Percentiles rank a stretch among this genome's conserved stretches.
Conservation (phyloP, 805 yeast species). For the Grigorovia yakushimaensis region DNA sequence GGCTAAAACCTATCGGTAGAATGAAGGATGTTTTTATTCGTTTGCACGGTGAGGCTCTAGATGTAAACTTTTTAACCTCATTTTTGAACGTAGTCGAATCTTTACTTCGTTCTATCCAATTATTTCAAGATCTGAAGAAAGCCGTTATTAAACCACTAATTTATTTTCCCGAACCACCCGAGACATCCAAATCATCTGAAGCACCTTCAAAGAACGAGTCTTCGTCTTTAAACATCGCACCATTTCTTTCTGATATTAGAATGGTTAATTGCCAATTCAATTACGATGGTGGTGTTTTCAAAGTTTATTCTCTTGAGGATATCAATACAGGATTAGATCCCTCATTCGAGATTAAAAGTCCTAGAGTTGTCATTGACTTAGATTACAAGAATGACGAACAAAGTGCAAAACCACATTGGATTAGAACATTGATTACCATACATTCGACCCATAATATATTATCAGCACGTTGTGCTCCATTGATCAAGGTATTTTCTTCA, state of each 20-base stretch:
- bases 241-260: conserved; percentile 19
- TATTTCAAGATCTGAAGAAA: conserved; percentile 31
- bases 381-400: conserved; percentile 34
- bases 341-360: conserved; percentile 59
- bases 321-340: conserved; percentile 34
- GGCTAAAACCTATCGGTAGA: conserved; percentile 16
- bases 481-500: conserved; percentile 47
- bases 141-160: conserved; percentile 6
- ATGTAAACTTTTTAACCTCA: conserved; percentile 51
- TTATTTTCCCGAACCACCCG: neutral
- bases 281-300: conserved; percentile 64
- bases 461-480: conserved; percentile 70
- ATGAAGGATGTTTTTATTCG: conserved; percentile 41
- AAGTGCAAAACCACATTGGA: conserved; percentile 16
- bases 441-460: conserved; percentile 60
- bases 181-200: neutral
- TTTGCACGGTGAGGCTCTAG: conserved; percentile 60
- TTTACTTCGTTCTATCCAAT: conserved; percentile 37
- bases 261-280: conserved; percentile 43
- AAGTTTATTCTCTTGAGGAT: conserved; percentile 30
- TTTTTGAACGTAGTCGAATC: conserved; percentile 47
- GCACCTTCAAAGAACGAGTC: neutral
- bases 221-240: conserved; percentile 9
- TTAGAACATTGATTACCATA: conserved; percentile 21
- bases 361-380: conserved; percentile 53